These are phyloP conservation scores for Turritis glabra DNA, from an alignment of 345 rosid genomes.

Conservation along the genomic window DNA sequence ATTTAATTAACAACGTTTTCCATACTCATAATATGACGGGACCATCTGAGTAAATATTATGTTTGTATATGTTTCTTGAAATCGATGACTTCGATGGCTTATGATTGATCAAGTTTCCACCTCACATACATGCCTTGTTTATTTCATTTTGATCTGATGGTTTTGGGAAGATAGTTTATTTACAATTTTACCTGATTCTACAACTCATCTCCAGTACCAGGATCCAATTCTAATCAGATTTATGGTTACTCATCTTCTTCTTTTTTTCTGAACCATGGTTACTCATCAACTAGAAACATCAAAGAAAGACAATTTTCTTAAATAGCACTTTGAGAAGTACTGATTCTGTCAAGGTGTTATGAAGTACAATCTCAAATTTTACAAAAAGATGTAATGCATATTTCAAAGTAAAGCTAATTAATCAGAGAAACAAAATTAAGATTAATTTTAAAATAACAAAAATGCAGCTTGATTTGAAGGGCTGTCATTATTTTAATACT, in stretches of 20 bases:
- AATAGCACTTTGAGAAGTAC: not conserved
- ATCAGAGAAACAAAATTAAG: too few relatives aligned
- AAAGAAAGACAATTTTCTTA: not conserved
- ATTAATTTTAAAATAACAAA: too few relatives aligned
- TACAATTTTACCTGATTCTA: not conserved
- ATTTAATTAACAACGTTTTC: not conserved
- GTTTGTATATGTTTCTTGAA: not conserved
- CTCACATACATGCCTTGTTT: not conserved
- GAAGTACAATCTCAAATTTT: too few relatives aligned
- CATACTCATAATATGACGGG: not conserved
- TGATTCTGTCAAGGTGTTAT: too few relatives aligned
- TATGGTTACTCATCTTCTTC: not conserved
- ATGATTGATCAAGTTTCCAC: not conserved
- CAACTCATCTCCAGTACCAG: slow-evolving; percentile 1
- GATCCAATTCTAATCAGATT: too few relatives aligned
- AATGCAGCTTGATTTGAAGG: not conserved
- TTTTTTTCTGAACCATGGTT: not conserved
- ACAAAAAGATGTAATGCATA: too few relatives aligned
- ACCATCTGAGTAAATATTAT: not conserved
- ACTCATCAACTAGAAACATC: not conserved
- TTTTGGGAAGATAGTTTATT: not conserved
- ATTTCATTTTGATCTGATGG: not conserved
- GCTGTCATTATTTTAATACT: not conserved
- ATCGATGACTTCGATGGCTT: not conserved
- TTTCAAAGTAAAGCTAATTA: too few relatives aligned